phyloP scores from a whole-genome alignment of 495 filamentous ascomycete genomes.

The Trichocladium uniseriatum region DNA sequence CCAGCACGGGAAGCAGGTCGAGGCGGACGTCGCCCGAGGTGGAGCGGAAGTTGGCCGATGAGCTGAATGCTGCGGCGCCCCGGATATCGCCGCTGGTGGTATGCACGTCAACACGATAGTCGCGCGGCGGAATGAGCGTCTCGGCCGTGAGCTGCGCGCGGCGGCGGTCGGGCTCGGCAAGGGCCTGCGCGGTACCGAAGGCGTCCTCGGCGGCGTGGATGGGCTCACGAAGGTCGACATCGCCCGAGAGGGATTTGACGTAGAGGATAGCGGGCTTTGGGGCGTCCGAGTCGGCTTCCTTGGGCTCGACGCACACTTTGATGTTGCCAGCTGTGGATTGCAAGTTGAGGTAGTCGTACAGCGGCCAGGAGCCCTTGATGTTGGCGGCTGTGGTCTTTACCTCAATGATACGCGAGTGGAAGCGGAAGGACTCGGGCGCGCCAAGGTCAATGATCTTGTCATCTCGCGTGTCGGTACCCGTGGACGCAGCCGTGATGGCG shows the following conservation, averaged over 20 bases:
- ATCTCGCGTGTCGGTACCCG: slow-evolving; percentile 8
- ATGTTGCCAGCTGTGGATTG: slow-evolving; percentile 32
- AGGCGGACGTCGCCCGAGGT: slow-evolving; percentile 24
- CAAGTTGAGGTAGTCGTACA: slow-evolving; percentile 33
- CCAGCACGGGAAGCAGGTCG: slow-evolving; percentile 31
- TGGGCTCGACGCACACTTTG: slow-evolving; percentile 29
- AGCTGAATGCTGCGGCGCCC: slow-evolving; percentile 25
- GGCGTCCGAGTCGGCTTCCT: slow-evolving; percentile 13
- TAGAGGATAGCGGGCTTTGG: slow-evolving; percentile 29
- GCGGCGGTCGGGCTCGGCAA: neutral
- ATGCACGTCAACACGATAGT: slow-evolving; percentile 34
- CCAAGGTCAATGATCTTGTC: slow-evolving; percentile 15
- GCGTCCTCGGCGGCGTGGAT: slow-evolving; percentile 15
- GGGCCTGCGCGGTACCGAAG: slow-evolving; percentile 1
- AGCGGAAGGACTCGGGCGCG: slow-evolving; percentile 17
- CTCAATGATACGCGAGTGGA: slow-evolving; percentile 29
- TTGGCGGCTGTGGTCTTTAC: slow-evolving; percentile 26
- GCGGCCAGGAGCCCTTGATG: slow-evolving; percentile 36
- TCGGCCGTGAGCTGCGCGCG: neutral
- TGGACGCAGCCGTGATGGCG: slow-evolving; percentile 16
- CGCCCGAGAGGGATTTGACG: slow-evolving; percentile 28
- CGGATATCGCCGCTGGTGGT: slow-evolving; percentile 28
- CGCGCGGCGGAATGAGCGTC: slow-evolving; percentile 26
- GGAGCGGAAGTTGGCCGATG: slow-evolving; percentile 12
- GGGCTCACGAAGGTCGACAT: slow-evolving; percentile 28